Evolutionary conservation across 257 asterid genomes (phyloP).

Genomic region (Orobanche coerulescens): DNA sequence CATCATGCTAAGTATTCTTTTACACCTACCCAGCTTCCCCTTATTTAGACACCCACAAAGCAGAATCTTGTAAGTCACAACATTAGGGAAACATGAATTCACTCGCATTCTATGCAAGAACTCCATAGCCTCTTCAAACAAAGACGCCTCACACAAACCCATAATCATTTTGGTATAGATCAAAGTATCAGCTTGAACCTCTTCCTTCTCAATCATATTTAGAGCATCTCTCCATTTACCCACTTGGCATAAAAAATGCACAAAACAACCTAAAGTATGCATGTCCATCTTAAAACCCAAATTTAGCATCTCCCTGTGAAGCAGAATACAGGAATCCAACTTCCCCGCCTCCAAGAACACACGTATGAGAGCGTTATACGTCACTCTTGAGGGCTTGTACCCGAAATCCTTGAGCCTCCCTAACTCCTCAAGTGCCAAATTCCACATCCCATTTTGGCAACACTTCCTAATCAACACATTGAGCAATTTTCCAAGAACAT

Average conservation of each 20-base stretch:
- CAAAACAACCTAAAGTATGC: conserved; percentile 52
- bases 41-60: conserved; percentile 80
- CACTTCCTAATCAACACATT: conserved; percentile 71
- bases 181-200: conserved; percentile 60
- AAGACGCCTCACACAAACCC: conserved; percentile 88
- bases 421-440: conserved; percentile 79
- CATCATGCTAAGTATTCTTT: conserved; percentile 83
- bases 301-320: conserved; percentile 70
- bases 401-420: conserved; percentile 85
- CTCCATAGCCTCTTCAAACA: conserved; percentile 93
- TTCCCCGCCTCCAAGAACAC: conserved; percentile 68
- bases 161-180: conserved; percentile 74
- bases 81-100: conserved; percentile 73
- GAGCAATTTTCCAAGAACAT: conserved; percentile 68
- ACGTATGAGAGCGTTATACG: conserved; percentile 60
- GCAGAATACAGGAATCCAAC: conserved; percentile 61
- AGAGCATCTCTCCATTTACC: conserved; percentile 88
- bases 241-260: conserved; percentile 55
- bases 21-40: conserved; percentile 79
- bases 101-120: conserved; percentile 70
- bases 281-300: conserved; percentile 62
- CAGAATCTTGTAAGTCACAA: conserved; percentile 59
- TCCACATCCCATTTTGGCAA: conserved; percentile 77
- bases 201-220: conserved; percentile 78
- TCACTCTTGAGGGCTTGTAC: conserved; percentile 57